These are phyloP conservation scores for Lentinula novae-zelandiae DNA, from an alignment of 1,284 basidiomycete genomes.

Conservation along the genomic window DNA sequence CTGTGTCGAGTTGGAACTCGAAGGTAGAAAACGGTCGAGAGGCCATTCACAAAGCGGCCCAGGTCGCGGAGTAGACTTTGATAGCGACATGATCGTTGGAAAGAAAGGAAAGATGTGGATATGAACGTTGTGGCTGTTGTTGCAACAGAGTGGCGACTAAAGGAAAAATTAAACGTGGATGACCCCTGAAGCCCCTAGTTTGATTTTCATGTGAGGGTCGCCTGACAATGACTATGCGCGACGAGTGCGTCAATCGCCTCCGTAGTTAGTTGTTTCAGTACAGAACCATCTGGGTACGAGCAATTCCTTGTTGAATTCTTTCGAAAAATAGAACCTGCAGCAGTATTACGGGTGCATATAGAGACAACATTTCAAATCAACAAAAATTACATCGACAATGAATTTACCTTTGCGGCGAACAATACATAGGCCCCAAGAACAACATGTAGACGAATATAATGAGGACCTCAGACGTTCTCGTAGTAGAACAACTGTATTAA, in stretches of 20 bases:
- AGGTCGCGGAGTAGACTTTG: conserved; percentile 28
- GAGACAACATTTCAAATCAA: no score
- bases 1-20: conserved; percentile 19
- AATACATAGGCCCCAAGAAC: not conserved
- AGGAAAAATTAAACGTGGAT: not conserved
- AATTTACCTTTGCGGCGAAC: conserved; percentile 1
- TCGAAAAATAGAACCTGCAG: no score
- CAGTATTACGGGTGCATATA: no score
- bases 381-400: not conserved
- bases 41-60: conserved; percentile 57
- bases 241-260: not conserved
- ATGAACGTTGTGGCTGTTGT: not conserved
- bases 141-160: not conserved
- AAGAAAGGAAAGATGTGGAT: conserved; percentile 10
- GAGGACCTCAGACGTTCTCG: no score
- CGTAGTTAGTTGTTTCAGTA: not conserved
- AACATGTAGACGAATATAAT: no score
- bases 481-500: no score
- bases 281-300: no score
- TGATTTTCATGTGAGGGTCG: not conserved
- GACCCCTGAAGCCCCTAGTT: not conserved
- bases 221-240: conserved; percentile 1
- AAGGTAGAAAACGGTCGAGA: conserved; percentile 47
- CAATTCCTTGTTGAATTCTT: not conserved
- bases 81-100: conserved; percentile 14